A percentile compares a stretch with the other conserved stretches of the same genome.
Conservation (phyloP, 2,329 filamentous ascomycete species). For the Fonsecaea monophora region DNA sequence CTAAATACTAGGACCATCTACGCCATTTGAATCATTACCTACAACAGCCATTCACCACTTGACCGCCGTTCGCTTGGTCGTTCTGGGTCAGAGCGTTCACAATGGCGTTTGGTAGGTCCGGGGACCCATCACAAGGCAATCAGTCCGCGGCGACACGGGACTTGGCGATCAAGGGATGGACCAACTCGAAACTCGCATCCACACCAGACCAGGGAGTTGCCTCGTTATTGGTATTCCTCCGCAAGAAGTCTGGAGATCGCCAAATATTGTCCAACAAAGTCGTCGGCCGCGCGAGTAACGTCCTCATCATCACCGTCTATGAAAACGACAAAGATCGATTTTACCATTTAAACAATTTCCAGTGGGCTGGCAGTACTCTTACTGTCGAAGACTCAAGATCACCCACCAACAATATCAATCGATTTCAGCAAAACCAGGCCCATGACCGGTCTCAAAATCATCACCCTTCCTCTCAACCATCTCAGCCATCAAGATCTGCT, state of each 20-base stretch:
- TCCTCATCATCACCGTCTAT: slow-evolving; percentile 37
- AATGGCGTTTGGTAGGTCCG: slow-evolving; percentile 16
- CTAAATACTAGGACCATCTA: background rate
- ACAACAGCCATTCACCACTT: background rate
- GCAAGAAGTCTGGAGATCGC: slow-evolving; percentile 69
- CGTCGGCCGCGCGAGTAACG: slow-evolving; percentile 25
- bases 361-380: slow-evolving; percentile 70
- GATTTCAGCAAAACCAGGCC: slow-evolving; percentile 22
- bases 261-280: slow-evolving; percentile 52
- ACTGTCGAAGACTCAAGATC: slow-evolving; percentile 55
- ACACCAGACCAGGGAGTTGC: slow-evolving; percentile 72
- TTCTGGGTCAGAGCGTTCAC: background rate
- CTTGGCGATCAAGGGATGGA: slow-evolving; percentile 65
- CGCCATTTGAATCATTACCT: background rate
- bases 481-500: slow-evolving; percentile 22
- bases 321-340: slow-evolving; percentile 37
- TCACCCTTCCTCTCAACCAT: slow-evolving; percentile 17
- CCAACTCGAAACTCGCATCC: slow-evolving; percentile 69
- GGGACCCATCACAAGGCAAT: background rate
- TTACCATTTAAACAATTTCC: slow-evolving; percentile 71
- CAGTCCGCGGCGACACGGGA: slow-evolving; percentile 30
- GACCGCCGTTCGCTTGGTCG: background rate
- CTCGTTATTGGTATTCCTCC: slow-evolving; percentile 71
- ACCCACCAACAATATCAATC: slow-evolving; percentile 20
- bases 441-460: slow-evolving; percentile 3